phyloP scores from a whole-genome alignment of 2,329 filamentous ascomycete genomes.

The Fusarium circinatum region DNA sequence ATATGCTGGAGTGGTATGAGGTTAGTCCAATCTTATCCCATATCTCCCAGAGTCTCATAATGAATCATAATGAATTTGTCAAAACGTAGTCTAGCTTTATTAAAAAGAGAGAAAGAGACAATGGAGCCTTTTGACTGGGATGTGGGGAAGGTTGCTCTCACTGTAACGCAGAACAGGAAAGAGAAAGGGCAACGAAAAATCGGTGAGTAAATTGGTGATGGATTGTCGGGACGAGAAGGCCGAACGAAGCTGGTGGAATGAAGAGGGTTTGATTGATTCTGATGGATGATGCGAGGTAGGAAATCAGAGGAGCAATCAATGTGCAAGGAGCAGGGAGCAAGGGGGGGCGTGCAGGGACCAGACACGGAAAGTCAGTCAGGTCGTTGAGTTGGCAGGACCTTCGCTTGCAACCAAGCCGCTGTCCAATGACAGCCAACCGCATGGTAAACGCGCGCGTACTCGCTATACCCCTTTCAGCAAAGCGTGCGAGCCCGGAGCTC shows the following conservation, averaged over 20 bases:
- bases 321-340: not conserved
- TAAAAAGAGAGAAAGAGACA: not conserved
- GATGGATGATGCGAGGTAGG: conserved; percentile 22
- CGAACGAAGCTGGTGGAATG: conserved; percentile 5
- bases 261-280: conserved; percentile 11
- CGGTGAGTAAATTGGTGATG: conserved; percentile 11
- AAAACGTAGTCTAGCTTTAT: not conserved
- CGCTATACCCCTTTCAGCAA: conserved; percentile 29
- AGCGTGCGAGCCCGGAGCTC: conserved; percentile 35
- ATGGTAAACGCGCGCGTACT: conserved; percentile 47
- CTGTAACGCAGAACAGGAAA: conserved; percentile 2
- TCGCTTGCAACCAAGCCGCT: conserved; percentile 47
- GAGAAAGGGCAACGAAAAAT: not conserved
- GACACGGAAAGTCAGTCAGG: not conserved
- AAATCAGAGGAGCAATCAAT: conserved; percentile 7
- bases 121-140: not conserved
- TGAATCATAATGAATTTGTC: not conserved
- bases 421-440: conserved; percentile 43
- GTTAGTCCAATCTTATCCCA: not conserved
- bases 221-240: conserved; percentile 17
- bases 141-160: not conserved
- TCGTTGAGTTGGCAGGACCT: conserved; percentile 45
- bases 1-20: not conserved
- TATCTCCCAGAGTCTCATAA: not conserved
- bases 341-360: conserved; percentile 17